These are phyloP conservation scores for Russula olivacea DNA, from an alignment of 768 basidiomycete species.

Conservation along the genomic window DNA sequence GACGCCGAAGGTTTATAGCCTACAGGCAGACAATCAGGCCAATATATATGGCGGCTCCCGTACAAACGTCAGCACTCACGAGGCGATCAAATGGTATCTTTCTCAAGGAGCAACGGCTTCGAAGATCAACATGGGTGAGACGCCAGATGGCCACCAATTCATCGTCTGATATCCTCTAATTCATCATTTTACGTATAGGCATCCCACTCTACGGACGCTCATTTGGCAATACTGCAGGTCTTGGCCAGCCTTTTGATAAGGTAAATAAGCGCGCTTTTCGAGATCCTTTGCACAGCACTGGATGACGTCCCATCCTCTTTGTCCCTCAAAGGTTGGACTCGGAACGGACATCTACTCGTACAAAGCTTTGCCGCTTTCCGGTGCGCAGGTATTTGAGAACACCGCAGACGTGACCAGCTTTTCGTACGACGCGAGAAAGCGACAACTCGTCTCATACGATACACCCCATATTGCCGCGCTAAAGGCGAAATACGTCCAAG, in stretches of 20 bases:
- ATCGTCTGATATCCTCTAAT: neutral
- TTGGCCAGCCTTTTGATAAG: neutral
- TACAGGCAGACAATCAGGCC: neutral
- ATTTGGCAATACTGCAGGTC: neutral
- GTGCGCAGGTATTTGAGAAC: constrained; percentile 56
- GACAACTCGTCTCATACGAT: neutral
- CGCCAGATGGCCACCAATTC: neutral
- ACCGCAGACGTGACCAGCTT: constrained; percentile 28
- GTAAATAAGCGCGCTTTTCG: neutral
- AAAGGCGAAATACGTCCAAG: neutral
- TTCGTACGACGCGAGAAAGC: neutral
- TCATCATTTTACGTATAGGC: neutral
- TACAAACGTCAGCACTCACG: neutral
- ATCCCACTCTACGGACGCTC: neutral
- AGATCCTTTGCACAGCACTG: neutral
- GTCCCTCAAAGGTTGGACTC: constrained; percentile 50
- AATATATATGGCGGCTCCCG: neutral
- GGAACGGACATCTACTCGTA: constrained; percentile 75
- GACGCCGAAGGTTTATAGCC: neutral
- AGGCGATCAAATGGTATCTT: neutral
- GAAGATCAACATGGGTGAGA: neutral
- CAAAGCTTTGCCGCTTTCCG: constrained; percentile 54
- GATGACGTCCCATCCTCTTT: neutral
- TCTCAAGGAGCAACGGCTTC: neutral
- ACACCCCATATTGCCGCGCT: neutral